phyloP scores from a whole-genome alignment of 495 filamentous ascomycete genomes.

The Amniculicola lignicola region DNA sequence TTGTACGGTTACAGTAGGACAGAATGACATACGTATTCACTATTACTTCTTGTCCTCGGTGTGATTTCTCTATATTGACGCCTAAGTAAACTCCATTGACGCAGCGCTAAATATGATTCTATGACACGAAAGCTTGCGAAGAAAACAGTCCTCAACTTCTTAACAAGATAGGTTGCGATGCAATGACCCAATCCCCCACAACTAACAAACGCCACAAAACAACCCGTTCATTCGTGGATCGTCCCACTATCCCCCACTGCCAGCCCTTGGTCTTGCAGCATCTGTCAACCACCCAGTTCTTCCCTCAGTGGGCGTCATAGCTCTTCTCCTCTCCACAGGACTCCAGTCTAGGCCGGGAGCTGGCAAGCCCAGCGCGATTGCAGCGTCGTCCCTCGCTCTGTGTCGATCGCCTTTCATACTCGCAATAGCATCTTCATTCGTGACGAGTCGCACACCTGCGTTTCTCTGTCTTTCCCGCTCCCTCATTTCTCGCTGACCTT shows the following conservation, averaged over 20 bases:
- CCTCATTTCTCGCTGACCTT: constrained; percentile 33
- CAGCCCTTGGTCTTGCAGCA: constrained; percentile 23
- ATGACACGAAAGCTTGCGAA: too few species aligned
- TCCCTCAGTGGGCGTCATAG: constrained; percentile 37
- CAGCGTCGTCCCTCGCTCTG: constrained; percentile 30
- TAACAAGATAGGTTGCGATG: too few species aligned
- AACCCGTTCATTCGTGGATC: too few species aligned
- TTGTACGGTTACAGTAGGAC: too few species aligned
- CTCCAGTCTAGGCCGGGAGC: constrained; percentile 37
- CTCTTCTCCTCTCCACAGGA: constrained; percentile 37
- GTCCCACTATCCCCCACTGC: constrained; percentile 18
- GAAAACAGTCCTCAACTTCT: too few species aligned
- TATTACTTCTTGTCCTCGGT: too few species aligned
- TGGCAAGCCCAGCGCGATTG: constrained; percentile 23
- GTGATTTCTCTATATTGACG: too few species aligned
- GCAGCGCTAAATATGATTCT: too few species aligned
- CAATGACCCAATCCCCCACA: too few species aligned
- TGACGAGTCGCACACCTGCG: constrained; percentile 40
- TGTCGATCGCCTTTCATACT: constrained; percentile 22
- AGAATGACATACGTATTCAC: too few species aligned
- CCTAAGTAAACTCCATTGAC: too few species aligned
- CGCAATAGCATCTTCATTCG: constrained; percentile 31
- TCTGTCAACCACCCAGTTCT: constrained; percentile 29
- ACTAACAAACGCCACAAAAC: not conserved
- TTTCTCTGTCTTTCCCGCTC: constrained; percentile 29